Conservation (phyloP, 2,329 filamentous ascomycete species). For the Penicillium polonicum region DNA sequence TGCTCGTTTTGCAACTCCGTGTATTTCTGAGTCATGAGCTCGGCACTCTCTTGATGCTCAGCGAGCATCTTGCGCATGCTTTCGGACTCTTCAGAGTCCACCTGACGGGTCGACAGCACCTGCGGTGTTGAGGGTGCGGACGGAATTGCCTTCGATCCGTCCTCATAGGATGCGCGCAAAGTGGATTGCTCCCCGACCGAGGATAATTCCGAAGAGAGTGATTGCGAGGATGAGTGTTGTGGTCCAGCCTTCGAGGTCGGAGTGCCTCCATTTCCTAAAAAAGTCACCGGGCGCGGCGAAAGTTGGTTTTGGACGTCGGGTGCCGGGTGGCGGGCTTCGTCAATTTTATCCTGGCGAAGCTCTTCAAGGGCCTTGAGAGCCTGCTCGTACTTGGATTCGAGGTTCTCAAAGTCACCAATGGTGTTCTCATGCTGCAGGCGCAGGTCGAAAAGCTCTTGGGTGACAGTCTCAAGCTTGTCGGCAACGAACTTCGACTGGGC, state of each 20-base stretch:
- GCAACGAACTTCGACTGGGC: slow-evolving; percentile 82
- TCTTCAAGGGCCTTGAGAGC: slow-evolving; percentile 78
- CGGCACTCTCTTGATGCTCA: slow-evolving; percentile 75
- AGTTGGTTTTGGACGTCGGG: slow-evolving; percentile 41
- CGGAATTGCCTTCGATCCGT: slow-evolving; percentile 42
- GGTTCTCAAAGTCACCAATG: slow-evolving; percentile 73
- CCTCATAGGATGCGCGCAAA: slow-evolving; percentile 58
- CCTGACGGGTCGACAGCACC: slow-evolving; percentile 37
- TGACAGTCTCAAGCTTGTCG: slow-evolving; percentile 88
- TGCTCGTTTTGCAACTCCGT: slow-evolving; percentile 80
- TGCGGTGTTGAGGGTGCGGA: slow-evolving; percentile 31
- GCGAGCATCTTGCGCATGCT: slow-evolving; percentile 67
- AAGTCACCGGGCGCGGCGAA: slow-evolving; percentile 66
- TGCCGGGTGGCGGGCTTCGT: slow-evolving; percentile 68
- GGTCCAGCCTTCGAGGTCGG: slow-evolving; percentile 68
- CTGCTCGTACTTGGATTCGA: slow-evolving; percentile 88
- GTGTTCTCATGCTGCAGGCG: slow-evolving; percentile 87
- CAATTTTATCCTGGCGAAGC: slow-evolving; percentile 73
- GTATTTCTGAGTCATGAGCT: slow-evolving; percentile 73
- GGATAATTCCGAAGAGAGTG: slow-evolving; percentile 90
- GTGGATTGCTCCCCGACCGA: slow-evolving; percentile 75
- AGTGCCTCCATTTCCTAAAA: slow-evolving; percentile 75
- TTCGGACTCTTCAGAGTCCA: slow-evolving; percentile 65
- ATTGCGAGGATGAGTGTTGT: slow-evolving; percentile 77
- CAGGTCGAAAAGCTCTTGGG: slow-evolving; percentile 86